Conservation (phyloP, 2,329 filamentous ascomycete genomes). For the Fusarium sublunatum region DNA sequence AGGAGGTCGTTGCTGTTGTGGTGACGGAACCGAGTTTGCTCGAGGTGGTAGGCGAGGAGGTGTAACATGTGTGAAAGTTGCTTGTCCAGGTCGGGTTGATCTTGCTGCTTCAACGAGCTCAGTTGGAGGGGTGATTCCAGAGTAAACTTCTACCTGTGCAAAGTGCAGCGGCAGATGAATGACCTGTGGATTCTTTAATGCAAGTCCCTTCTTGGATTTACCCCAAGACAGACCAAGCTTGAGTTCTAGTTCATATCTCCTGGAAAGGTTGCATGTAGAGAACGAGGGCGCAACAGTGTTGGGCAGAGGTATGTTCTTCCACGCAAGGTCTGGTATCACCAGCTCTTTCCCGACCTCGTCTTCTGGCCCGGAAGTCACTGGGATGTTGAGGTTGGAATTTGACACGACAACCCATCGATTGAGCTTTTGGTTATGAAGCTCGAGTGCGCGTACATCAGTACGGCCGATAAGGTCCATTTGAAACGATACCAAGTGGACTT, state of each 20-base stretch:
- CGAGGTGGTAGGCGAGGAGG: constrained; percentile 53
- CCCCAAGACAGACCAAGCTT: constrained; percentile 83
- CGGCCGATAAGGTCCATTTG: constrained; percentile 85
- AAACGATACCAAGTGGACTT: constrained; percentile 79
- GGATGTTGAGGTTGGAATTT: constrained; percentile 76
- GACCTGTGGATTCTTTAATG: constrained; percentile 66
- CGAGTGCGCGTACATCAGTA: constrained; percentile 83
- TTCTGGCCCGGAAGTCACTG: constrained; percentile 68
- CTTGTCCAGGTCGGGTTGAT: constrained; percentile 54
- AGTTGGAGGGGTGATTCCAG: constrained; percentile 84
- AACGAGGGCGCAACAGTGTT: constrained; percentile 91
- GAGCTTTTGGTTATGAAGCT: constrained; percentile 75
- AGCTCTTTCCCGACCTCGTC: constrained; percentile 73
- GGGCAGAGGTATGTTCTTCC: constrained; percentile 78
- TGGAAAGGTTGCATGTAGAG: constrained; percentile 85
- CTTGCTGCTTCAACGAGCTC: constrained; percentile 74
- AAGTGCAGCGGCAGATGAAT: constrained; percentile 84
- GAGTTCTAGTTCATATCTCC: constrained; percentile 86
- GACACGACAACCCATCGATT: constrained; percentile 81
- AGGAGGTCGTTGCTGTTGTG: constrained; percentile 39
- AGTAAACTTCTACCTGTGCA: constrained; percentile 80
- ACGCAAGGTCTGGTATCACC: constrained; percentile 75
- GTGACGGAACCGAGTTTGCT: constrained; percentile 42
- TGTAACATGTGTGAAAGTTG: constrained; percentile 46
- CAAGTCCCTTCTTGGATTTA: constrained; percentile 56